Evolutionary conservation across 352 stramenopile genomes (phyloP).

Genomic region (Thraustotheca clavata): DNA sequence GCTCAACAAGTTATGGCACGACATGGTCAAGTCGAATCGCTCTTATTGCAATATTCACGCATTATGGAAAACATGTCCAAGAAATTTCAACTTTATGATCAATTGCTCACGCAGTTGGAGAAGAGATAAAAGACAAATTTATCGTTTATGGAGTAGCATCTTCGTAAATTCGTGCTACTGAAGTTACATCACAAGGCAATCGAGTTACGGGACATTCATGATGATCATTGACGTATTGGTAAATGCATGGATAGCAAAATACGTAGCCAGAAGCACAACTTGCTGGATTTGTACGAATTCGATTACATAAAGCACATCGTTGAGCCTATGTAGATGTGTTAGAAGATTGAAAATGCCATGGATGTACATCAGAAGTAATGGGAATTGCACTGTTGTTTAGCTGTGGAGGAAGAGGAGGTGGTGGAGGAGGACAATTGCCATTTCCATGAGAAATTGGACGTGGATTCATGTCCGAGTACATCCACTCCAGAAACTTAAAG

Average conservation of each 20-base stretch:
- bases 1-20: constrained; percentile 4
- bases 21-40: neutral
- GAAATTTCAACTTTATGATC: constrained; percentile 20
- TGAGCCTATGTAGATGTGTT: constrained; percentile 37
- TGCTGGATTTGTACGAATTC: constrained; percentile 61
- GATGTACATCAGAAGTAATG: constrained; percentile 3
- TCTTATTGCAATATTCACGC: neutral
- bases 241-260: constrained; percentile 80
- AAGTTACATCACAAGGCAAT: constrained; percentile 51
- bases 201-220: constrained; percentile 70
- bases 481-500: constrained; percentile 85
- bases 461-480: constrained; percentile 62
- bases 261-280: constrained; percentile 67
- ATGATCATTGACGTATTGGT: constrained; percentile 57
- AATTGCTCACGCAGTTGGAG: neutral
- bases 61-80: constrained; percentile 12
- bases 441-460: constrained; percentile 41
- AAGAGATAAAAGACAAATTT: neutral
- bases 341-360: constrained; percentile 36
- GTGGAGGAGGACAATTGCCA: constrained; percentile 47
- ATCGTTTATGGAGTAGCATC: constrained; percentile 24
- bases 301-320: constrained; percentile 63
- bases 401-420: constrained; percentile 57
- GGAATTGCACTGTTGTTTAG: constrained; percentile 27
- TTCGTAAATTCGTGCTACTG: constrained; percentile 80